Evolutionary conservation across 2,329 filamentous ascomycete species (phyloP), one percentile per base, ranked within the genome.

Genomic region (Aspergillus alliaceus): DNA sequence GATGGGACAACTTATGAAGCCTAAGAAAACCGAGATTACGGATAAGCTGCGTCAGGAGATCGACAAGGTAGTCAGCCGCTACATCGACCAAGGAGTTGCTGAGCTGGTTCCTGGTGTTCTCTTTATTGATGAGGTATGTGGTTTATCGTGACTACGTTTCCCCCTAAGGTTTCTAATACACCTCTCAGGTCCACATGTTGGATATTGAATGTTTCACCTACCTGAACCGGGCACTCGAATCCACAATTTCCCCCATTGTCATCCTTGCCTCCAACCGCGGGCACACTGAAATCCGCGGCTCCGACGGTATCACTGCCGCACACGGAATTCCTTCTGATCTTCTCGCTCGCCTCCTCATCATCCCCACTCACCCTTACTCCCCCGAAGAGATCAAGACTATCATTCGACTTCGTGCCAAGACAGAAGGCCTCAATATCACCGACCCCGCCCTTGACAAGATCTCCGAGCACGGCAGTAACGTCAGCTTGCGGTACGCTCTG

Each of bases 1-100:
- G 95, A 98, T 99, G 93, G 95, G 95, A 69, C 95, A 99, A 78
- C 80, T 99, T 71, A 97, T 98, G 92, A 98, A 98, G 84, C 95
- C 95, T 60, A 96, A 96, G 82, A 97, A 97, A 87, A 99, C 95
- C 6, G 95, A 99, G 76, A 98, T 99, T 71, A 99, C 95, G 29
- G 95, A 99, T 78, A 99, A 99, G 81, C 81, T 99, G 70, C 86
- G 95, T 59, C 82, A 86, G 55, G 95, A 99, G 80, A 98, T 99
- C 80, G 97, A 99, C 85, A 98, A 98, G 80, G 93, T 99, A 29
- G 95, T 99, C 65, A 96, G 92, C 83, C 92, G 93, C 76, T 99
- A 98, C 78, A 99, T 99, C 66, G 95, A 98, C 73, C 93, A 98
- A 79, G 95, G 95, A 60, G 92, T 98, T 31, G 95, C 95, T 6